These are phyloP conservation scores for Styphnolobium japonicum DNA, from an alignment of 306 rosid genomes.

Conservation along the genomic window DNA sequence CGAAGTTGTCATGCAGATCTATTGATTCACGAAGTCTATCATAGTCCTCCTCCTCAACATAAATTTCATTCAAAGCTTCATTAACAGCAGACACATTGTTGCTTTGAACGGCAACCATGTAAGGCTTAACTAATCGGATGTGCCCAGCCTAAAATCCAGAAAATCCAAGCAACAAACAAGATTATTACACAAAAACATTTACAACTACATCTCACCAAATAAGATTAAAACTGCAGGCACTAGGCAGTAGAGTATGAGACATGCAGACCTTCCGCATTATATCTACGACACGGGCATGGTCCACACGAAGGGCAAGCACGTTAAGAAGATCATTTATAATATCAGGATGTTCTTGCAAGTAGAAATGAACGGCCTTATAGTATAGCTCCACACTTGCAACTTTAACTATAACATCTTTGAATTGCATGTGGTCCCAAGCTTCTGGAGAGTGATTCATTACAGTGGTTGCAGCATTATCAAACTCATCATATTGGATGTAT, in stretches of 20 bases:
- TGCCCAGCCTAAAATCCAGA: slow-evolving; percentile 62
- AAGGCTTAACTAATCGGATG: slow-evolving; percentile 77
- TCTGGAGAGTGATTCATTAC: slow-evolving; percentile 90
- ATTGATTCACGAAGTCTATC: slow-evolving; percentile 84
- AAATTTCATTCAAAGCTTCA: slow-evolving; percentile 82
- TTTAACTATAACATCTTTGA: slow-evolving; percentile 70
- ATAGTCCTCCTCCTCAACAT: slow-evolving; percentile 82
- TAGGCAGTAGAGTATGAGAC: background rate
- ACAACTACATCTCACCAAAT: background rate
- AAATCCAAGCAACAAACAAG: background rate
- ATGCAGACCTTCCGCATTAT: slow-evolving; percentile 73
- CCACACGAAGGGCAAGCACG: slow-evolving; percentile 80
- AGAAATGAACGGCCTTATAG: slow-evolving; percentile 84
- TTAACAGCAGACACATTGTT: slow-evolving; percentile 84
- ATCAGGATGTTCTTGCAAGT: slow-evolving; percentile 89
- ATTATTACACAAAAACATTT: background rate
- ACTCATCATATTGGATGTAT: slow-evolving; percentile 72
- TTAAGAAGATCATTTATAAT: slow-evolving; percentile 77
- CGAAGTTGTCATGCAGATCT: slow-evolving; percentile 77
- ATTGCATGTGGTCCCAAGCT: slow-evolving; percentile 96
- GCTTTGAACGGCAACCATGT: slow-evolving; percentile 90
- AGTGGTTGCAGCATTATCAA: slow-evolving; percentile 85
- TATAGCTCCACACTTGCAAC: slow-evolving; percentile 82
- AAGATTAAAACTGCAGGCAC: background rate
- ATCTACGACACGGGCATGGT: slow-evolving; percentile 83